A percentile compares a stretch with the other conserved stretches of the same genome.
Conservation (phyloP, 352 stramenopile genomes). For the Globisporangium parvum region DNA sequence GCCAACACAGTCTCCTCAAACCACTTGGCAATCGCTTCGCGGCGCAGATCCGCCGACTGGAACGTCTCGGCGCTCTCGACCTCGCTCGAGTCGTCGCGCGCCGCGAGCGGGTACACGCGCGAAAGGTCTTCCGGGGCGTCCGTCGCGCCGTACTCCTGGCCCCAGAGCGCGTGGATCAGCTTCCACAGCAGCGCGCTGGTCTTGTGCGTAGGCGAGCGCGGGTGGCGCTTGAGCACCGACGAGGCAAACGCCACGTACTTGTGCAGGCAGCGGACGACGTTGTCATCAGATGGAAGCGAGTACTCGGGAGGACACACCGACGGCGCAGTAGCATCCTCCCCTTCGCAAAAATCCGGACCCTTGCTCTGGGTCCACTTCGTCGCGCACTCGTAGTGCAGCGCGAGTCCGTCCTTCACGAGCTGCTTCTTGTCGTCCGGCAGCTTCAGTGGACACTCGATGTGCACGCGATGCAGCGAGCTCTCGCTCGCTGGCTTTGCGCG, state of each 20-base stretch:
- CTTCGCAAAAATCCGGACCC: constrained; percentile 19
- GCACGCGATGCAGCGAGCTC: constrained; percentile 21
- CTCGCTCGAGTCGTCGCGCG: constrained; percentile 52
- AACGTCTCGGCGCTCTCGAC: constrained; percentile 62
- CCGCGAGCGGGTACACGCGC: constrained; percentile 36
- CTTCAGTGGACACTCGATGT: constrained; percentile 49
- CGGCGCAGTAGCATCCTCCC: constrained; percentile 16
- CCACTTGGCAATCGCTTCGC: constrained; percentile 71
- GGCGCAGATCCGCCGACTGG: constrained; percentile 59
- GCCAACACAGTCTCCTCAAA: constrained; percentile 47
- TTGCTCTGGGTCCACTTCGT: constrained; percentile 14
- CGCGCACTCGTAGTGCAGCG: constrained; percentile 50
- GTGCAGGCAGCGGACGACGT: constrained; percentile 49
- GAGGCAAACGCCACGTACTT: constrained; percentile 53
- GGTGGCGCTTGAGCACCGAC: constrained; percentile 14
- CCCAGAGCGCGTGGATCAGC: constrained; percentile 67
- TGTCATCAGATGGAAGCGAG: constrained; percentile 38
- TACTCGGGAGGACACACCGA: constrained; percentile 29
- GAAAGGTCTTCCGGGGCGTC: constrained; percentile 17
- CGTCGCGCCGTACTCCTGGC: constrained; percentile 53
- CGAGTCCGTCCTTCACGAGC: constrained; percentile 43
- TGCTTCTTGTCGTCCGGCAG: constrained; percentile 27
- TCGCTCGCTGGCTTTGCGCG: constrained; percentile 16
- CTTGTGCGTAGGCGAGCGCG: constrained; percentile 13
- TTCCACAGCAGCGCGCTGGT: constrained; percentile 49